phyloP scores from a whole-genome alignment of 2,329 filamentous ascomycete genomes.

The Apiospora koreana region DNA sequence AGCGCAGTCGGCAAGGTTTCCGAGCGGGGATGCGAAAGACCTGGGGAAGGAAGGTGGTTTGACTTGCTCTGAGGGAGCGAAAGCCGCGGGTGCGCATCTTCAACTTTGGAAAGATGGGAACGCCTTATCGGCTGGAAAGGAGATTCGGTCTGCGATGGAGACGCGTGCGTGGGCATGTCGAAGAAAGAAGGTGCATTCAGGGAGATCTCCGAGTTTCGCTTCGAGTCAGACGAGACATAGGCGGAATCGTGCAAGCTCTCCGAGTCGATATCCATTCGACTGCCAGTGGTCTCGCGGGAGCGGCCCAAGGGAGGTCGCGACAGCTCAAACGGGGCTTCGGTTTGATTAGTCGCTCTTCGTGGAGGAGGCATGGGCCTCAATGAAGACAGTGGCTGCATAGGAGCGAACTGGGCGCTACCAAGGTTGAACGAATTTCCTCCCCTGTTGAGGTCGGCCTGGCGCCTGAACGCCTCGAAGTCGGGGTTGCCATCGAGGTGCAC shows the following conservation, averaged over 20 bases:
- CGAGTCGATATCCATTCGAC: slow-evolving; percentile 45
- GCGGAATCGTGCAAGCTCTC: slow-evolving; percentile 54
- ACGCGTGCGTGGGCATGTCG: slow-evolving; percentile 47
- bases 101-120: slow-evolving; percentile 40
- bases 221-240: slow-evolving; percentile 55
- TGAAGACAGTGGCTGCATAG: slow-evolving; percentile 27
- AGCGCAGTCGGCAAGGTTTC: slow-evolving; percentile 55
- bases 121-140: slow-evolving; percentile 34
- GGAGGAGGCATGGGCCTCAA: slow-evolving; percentile 42
- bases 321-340: slow-evolving; percentile 31
- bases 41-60: slow-evolving; percentile 41
- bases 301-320: slow-evolving; percentile 20
- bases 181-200: slow-evolving; percentile 41
- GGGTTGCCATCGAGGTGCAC: slow-evolving; percentile 74
- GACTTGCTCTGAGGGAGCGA: slow-evolving; percentile 52
- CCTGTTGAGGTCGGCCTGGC: slow-evolving; percentile 68
- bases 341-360: slow-evolving; percentile 51
- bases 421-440: slow-evolving; percentile 51
- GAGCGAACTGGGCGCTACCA: slow-evolving; percentile 46
- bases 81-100: slow-evolving; percentile 55
- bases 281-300: slow-evolving; percentile 20
- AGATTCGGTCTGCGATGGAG: slow-evolving; percentile 40
- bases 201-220: slow-evolving; percentile 52
- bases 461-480: slow-evolving; percentile 79
- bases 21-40: slow-evolving; percentile 35